Evolutionary conservation across 805 yeast genomes (phyloP), one percentile per base, ranked within the genome.

Genomic region (Schizosaccharomyces japonicus): DNA sequence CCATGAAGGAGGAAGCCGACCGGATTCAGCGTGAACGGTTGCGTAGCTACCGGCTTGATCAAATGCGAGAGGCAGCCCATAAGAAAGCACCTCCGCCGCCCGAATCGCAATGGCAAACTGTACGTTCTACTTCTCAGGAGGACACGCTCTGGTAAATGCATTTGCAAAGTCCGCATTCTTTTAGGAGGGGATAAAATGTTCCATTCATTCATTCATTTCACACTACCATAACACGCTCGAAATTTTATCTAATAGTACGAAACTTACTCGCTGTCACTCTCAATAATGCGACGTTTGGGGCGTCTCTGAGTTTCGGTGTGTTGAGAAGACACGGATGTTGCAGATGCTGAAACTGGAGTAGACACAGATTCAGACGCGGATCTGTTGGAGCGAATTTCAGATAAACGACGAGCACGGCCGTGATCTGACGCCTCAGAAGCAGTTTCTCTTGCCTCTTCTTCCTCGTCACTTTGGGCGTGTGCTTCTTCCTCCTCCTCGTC

Each of bases 401-500:
- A n/a, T n/a, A n/a, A n/a, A n/a, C n/a, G n/a, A n/a, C n/a, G n/a
- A n/a, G n/a, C n/a, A n/a, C n/a, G n/a, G n/a, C n/a, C n/a, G n/a
- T n/a, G n/a, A n/a, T n/a, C 34, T n/a, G 34, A 31, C 11, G 5
- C 15, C 1, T 31, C 15, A 4, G 34, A 31, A 31, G 34, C 17
- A 31, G 34, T n/a, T n/a, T 48, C 50, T 44, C 25, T 47, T 17
- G 39, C 21, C 21, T 50, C 49, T 7, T 50, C 49, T 15, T 40
- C 55, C 4, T 49, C 57, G 15, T 48, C 54, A 21, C n/a, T n/a
- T n/a, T n/a, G n/a, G n/a, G 47, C 52, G n/a, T 48, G 44, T 23
- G 28, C 53, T 29, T 52, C 52, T n/a, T 49, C 52, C 32, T 51
- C 57, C n/a, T 50, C 56, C 10, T 49, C 54, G 13, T 49, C 51